Conservation (phyloP, 441 rosid genomes). For the Populus hybrid region DNA sequence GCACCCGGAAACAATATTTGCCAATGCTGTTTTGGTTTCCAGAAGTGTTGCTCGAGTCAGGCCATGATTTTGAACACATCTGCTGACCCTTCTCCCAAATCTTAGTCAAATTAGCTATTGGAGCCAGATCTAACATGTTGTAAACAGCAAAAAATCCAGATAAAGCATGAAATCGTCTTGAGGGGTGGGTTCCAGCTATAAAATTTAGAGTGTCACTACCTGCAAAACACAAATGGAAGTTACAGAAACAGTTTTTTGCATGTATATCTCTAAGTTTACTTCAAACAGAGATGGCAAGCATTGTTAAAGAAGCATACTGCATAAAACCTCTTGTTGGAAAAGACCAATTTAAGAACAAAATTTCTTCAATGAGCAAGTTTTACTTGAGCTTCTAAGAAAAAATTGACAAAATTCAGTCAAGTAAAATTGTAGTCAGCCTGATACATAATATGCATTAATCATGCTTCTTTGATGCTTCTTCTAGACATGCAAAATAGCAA, state of each 20-base stretch:
- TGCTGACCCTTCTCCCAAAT: constrained; percentile 44
- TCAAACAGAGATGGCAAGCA: neutral
- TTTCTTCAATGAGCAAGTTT: neutral
- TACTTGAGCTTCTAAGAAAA: too few species aligned
- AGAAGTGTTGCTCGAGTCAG: constrained; percentile 17
- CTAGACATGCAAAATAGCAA: too few species aligned
- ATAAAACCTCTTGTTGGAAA: neutral
- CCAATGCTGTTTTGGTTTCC: constrained; percentile 27
- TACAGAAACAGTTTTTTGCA: neutral
- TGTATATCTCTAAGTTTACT: neutral
- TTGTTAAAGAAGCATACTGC: neutral
- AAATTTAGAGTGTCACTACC: constrained; percentile 33
- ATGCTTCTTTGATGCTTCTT: too few species aligned
- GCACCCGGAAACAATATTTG: constrained; percentile 45
- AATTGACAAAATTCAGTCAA: too few species aligned
- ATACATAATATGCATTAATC: too few species aligned
- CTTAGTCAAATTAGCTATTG: constrained; percentile 40
- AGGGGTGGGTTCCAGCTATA: constrained; percentile 19
- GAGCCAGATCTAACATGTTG: constrained; percentile 34
- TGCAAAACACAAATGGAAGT: constrained; percentile 25
- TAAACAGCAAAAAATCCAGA: constrained; percentile 56
- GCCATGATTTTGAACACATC: constrained; percentile 43
- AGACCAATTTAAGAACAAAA: neutral
- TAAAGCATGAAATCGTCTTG: constrained; percentile 46
- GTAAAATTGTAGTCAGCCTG: too few species aligned